These are phyloP conservation scores for Silene latifolia DNA, from an alignment of 148 eudicot species.

Conservation along the genomic window DNA sequence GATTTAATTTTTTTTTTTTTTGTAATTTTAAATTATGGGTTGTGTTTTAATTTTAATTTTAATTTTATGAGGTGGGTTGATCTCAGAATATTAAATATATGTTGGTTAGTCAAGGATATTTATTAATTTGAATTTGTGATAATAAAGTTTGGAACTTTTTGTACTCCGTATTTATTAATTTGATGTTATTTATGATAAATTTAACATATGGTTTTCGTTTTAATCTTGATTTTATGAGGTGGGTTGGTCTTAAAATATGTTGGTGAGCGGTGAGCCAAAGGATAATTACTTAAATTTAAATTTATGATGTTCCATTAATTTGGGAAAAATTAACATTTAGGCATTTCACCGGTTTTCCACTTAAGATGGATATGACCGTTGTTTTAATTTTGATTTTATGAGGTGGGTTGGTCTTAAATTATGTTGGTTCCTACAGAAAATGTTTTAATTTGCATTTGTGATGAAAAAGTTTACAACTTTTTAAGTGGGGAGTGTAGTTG, in stretches of 20 bases:
- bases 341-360: too few relatives aligned
- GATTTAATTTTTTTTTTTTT: neutral
- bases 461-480: conserved; percentile 19
- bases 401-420: conserved; percentile 10
- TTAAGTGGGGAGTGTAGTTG: conserved; percentile 7
- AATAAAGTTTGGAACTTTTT: neutral
- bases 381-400: too few relatives aligned
- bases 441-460: neutral
- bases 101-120: neutral
- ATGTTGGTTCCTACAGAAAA: neutral
- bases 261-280: too few relatives aligned
- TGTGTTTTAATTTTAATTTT: conserved; percentile 23
- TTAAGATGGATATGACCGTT: neutral
- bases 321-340: too few relatives aligned
- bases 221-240: too few relatives aligned
- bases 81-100: neutral
- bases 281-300: too few relatives aligned
- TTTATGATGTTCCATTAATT: too few relatives aligned
- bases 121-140: conserved; percentile 1
- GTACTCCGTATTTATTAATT: too few relatives aligned
- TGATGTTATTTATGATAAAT: neutral
- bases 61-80: too few relatives aligned
- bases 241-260: conserved; percentile 2
- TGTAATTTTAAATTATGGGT: neutral
- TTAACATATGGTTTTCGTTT: neutral